Conservation (phyloP, 2,329 filamentous ascomycete species). For the Basipetospora chlamydospora region DNA sequence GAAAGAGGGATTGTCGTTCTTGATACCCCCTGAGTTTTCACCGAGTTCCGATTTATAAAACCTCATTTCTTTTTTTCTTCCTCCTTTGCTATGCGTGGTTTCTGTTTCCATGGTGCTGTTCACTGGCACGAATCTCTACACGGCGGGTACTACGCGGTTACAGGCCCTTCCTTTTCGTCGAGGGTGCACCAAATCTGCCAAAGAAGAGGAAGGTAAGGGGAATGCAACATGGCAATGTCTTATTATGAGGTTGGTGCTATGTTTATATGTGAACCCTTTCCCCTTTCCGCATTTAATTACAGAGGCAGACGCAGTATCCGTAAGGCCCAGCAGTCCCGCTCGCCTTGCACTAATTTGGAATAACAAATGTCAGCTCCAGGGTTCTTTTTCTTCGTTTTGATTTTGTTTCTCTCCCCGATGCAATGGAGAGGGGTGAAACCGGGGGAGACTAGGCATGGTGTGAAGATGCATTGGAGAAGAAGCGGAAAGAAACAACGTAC, state of each 20-base stretch:
- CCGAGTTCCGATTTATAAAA: too few species aligned
- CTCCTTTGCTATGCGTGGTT: not conserved
- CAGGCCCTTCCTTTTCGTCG: not conserved
- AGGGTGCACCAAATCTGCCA: not conserved
- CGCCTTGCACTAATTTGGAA: too few species aligned
- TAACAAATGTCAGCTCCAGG: not conserved
- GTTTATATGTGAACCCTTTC: not conserved
- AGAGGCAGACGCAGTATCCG: not conserved
- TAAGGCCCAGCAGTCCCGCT: not conserved
- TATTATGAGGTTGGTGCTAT: not conserved
- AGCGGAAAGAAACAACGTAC: not conserved
- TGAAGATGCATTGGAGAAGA: not conserved
- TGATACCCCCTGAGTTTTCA: too few species aligned
- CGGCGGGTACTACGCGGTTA: too few species aligned
- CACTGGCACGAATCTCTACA: not conserved
- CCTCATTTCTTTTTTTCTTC: conserved; percentile 1
- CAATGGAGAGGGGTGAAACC: not conserved
- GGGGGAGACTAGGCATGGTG: not conserved
- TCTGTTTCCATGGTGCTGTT: not conserved
- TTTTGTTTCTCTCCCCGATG: not conserved
- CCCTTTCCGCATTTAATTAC: not conserved
- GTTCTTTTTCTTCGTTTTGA: not conserved
- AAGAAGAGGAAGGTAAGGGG: not conserved
- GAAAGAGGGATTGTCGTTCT: not conserved
- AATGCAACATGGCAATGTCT: not conserved